Conservation (phyloP, 192 early-diverging fungal genomes). For the Linderina pennispora region DNA sequence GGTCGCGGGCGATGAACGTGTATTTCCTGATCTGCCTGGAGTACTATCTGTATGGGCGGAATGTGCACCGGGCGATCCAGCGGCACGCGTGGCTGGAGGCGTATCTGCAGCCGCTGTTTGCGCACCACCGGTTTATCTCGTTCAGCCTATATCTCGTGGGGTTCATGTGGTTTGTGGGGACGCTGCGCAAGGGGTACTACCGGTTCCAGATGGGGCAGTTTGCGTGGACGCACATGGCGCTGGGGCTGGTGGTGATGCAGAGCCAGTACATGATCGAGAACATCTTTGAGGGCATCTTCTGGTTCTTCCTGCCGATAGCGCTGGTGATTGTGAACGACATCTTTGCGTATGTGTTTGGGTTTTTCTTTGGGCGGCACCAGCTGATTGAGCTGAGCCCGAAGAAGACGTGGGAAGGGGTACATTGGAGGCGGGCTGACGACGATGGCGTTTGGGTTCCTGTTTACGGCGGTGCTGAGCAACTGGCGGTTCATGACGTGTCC, state of each 20-base stretch:
- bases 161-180: slow-evolving; percentile 91
- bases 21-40: slow-evolving; percentile 87
- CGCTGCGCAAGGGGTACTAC: slow-evolving; percentile 89
- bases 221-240: slow-evolving; percentile 95
- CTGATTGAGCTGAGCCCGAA: slow-evolving; percentile 94
- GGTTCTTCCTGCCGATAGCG: slow-evolving; percentile 88
- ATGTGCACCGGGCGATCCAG: slow-evolving; percentile 85
- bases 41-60: slow-evolving; percentile 94
- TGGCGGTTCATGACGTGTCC: slow-evolving; percentile 66
- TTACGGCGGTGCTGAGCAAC: slow-evolving; percentile 48
- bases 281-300: slow-evolving; percentile 95
- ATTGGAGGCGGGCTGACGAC: slow-evolving; percentile 84
- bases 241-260: slow-evolving; percentile 87
- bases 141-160: slow-evolving; percentile 78
- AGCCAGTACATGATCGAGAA: slow-evolving; percentile 97
- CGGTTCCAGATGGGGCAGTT: slow-evolving; percentile 95
- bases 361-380: slow-evolving; percentile 88
- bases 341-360: slow-evolving; percentile 91
- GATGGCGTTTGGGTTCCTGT: slow-evolving; percentile 77
- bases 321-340: slow-evolving; percentile 95
- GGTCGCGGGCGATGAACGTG: slow-evolving; percentile 90
- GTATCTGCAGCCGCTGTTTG: slow-evolving; percentile 75
- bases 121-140: slow-evolving; percentile 91
- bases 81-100: slow-evolving; percentile 78
- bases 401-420: slow-evolving; percentile 97